A percentile compares a stretch with the other conserved stretches of the same genome.
Conservation (phyloP, 805 yeast genomes). For the Candida caryicola region DNA sequence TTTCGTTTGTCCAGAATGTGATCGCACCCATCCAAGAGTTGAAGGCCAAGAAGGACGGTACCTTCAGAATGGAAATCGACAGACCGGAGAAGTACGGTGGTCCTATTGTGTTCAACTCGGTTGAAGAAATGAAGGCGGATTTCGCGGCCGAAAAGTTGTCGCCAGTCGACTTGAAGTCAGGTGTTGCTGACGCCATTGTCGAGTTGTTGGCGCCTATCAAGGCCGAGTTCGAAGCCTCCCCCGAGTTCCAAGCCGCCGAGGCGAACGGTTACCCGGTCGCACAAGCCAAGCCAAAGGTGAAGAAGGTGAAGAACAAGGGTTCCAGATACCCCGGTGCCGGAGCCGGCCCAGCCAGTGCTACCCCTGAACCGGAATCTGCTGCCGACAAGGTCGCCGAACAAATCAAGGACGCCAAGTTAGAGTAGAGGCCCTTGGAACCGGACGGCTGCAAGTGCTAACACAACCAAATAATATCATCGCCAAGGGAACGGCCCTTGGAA, state of each 20-base stretch:
- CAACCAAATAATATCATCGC: too few relatives aligned
- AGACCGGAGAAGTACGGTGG: slow-evolving; percentile 99
- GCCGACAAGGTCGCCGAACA: slow-evolving; percentile 6
- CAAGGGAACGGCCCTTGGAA: too few relatives aligned
- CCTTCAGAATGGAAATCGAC: slow-evolving; percentile 67
- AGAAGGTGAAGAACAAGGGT: slow-evolving; percentile 87
- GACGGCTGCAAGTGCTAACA: too few relatives aligned
- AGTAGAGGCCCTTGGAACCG: slow-evolving; percentile 3
- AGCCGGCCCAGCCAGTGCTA: slow-evolving; percentile 10
- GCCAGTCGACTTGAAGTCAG: slow-evolving; percentile 92
- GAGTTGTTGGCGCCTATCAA: slow-evolving; percentile 80
- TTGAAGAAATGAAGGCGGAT: slow-evolving; percentile 69
- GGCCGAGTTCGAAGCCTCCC: slow-evolving; percentile 55
- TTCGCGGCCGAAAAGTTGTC: slow-evolving; percentile 72
- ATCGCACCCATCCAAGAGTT: slow-evolving; percentile 83
- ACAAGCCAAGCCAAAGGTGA: slow-evolving; percentile 59
- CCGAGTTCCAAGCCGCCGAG: slow-evolving; percentile 74
- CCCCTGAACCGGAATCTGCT: slow-evolving; percentile 6
- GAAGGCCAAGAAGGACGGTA: slow-evolving; percentile 51
- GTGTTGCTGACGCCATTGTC: slow-evolving; percentile 85
- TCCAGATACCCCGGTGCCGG: slow-evolving; percentile 77
- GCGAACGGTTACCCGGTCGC: slow-evolving; percentile 83
- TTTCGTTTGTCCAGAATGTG: slow-evolving; percentile 82
- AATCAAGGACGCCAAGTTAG: slow-evolving; percentile 11
- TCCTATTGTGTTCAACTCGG: slow-evolving; percentile 65